phyloP scores from a whole-genome alignment of 2,329 filamentous ascomycete species.

The Huntiella abstrusa region DNA sequence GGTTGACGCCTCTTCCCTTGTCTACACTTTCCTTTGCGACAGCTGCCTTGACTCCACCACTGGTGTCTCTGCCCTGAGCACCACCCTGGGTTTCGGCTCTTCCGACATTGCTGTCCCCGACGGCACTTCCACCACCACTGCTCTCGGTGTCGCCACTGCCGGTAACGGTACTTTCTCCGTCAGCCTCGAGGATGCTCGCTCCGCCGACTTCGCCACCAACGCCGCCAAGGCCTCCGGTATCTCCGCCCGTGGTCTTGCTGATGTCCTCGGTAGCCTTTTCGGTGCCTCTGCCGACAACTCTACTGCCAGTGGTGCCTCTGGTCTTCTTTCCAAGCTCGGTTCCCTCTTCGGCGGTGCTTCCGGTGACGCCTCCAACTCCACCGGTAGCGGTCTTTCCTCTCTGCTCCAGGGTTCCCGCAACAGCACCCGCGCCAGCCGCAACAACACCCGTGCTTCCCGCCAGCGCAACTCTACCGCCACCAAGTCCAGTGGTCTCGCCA shows the following conservation, averaged over 20 bases:
- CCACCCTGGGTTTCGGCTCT: constrained; percentile 22
- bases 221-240: constrained; percentile 12
- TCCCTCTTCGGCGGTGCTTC: not conserved
- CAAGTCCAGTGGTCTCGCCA: not conserved
- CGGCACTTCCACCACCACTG: constrained; percentile 11
- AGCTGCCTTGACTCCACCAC: constrained; percentile 17
- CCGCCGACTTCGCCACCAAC: constrained; percentile 13
- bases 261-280: not conserved
- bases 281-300: not conserved
- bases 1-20: constrained; percentile 24
- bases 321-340: not conserved
- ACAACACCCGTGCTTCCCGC: not conserved
- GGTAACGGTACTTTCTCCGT: constrained; percentile 14
- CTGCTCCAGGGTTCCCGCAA: not conserved
- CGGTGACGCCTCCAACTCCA: not conserved
- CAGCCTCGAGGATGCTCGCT: constrained; percentile 13
- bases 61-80: constrained; percentile 15
- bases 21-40: constrained; percentile 28
- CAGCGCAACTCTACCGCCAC: not conserved
- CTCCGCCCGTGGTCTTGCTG: not conserved
- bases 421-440: not conserved
- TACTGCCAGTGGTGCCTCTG: not conserved
- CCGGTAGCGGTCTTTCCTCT: not conserved
- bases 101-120: constrained; percentile 13
- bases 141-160: constrained; percentile 13